Evolutionary conservation across 176 grass and related monocot genomes (phyloP), one percentile per base, ranked within the genome.

Genomic region (Cenchrus purpureus): DNA sequence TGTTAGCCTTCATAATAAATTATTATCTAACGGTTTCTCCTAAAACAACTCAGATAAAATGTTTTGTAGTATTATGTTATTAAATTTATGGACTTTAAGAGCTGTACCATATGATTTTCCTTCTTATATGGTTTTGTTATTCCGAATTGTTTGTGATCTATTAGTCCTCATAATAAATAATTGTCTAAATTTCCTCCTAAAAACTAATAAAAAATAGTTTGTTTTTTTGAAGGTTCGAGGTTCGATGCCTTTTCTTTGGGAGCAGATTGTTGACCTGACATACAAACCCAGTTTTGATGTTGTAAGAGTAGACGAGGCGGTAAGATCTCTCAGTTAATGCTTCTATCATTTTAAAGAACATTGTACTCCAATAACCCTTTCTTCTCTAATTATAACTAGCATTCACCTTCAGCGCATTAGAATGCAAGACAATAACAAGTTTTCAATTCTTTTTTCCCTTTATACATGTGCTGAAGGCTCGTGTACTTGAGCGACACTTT

Each of bases 241-340:
- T 22, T 97, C 95, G 37, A 94, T 97, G 83, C 92, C 92, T 66
- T 91, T 97, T 80, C 58, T 97, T 31, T 97, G 95, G 95, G 90
- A 94, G 71, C 95, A 97, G 73, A 97, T 93, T 84, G 95, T 97
- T 88, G 92, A 97, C 87, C 86, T 97, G 86, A 92, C 81, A 86
- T 97, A 97, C 74, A 97, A 97, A 83, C 92, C 95, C 70, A 86
- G 81, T 77, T 97, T 97, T 84, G 88, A 94, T 15, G 73, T 97
- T 75, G 74, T 94, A 77, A 94, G 65, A 86, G 90, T 82, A 51
- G 95, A 97, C 25, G 95, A 94, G 42, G 90, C 88, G 79, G 92
- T 97, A 61, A 79, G 74, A 37, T 48, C 68, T 79, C 65, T 82
- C 7, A 29, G 8, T 43, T 71, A 13, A 73, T 58, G 49, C 15